These are phyloP conservation scores for Mortierella hygrophila DNA, from an alignment of 192 early-diverging fungal species.

Conservation along the genomic window DNA sequence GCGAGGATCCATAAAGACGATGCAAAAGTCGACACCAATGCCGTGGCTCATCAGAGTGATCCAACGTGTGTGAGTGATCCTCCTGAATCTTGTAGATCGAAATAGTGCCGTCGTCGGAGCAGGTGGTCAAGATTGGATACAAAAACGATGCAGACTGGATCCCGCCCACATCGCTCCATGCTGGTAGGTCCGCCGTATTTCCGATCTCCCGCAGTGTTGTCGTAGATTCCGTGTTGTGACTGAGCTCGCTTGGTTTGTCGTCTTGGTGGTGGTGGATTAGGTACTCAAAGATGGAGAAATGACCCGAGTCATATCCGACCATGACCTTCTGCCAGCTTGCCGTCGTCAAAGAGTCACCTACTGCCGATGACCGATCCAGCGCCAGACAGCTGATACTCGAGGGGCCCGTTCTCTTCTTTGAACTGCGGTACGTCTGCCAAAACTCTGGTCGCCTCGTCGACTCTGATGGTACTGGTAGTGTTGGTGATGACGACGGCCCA, in stretches of 20 bases:
- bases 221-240: not conserved
- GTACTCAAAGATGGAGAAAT: conserved; percentile 49
- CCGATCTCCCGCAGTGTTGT: conserved; percentile 25
- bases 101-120: conserved; percentile 27
- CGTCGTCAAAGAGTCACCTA: not conserved
- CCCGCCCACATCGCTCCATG: conserved; percentile 29
- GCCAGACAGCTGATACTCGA: conserved; percentile 17
- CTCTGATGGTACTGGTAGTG: not conserved
- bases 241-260: not conserved
- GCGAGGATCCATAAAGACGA: conserved; percentile 32
- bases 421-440: conserved; percentile 32
- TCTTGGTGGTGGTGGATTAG: no score
- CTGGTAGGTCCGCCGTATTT: conserved; percentile 6
- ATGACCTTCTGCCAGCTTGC: conserved; percentile 37
- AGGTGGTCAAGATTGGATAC: conserved; percentile 32
- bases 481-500: not conserved
- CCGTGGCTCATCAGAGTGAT: not conserved
- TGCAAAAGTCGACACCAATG: conserved; percentile 40
- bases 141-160: conserved; percentile 29
- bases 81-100: conserved; percentile 36
- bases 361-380: conserved; percentile 15
- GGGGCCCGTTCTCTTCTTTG: not conserved
- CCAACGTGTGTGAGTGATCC: not conserved
- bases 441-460: conserved; percentile 14
- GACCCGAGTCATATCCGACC: conserved; percentile 41